Base-by-base conservation (phyloP, 1,139 yeast genomes). In the Protomyces pachydermus region DNA sequence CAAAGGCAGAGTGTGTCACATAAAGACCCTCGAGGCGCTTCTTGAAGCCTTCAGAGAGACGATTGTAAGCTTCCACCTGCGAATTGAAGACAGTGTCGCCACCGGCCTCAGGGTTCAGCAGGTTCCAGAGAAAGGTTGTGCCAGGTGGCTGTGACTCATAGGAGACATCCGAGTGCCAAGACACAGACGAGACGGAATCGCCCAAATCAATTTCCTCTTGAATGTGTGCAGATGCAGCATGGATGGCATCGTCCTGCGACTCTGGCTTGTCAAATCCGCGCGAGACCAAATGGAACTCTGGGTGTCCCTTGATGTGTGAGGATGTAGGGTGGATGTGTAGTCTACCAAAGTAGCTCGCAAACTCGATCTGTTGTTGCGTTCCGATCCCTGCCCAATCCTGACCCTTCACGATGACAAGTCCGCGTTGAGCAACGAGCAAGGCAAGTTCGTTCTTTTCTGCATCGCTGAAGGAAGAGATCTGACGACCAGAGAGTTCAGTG, bases 111-210 rank as follows among this genome's bases (percentile, higher is more conserved):
- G 87, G 84, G 48, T 80, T 82, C 66, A 77, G 83, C 66, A 80
- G 74, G 61, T 82, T 82, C 37, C 82, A 78, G 67, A 84, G 79
- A 67, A 83, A 78, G 1, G 87, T 84, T 54, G 80, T 73, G 23
- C 85, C 86, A 10, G 87, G 85, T n/a, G 88, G 85, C 71, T 84
- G 86, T 64, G 77, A 77, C 73, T 84, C 88, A 71, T 82, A 84
- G 38, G 84, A 77, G 50, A 82, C 82, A 71, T 84, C 88, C 8
- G 85, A 80, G 72, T 84, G 88, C 82, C 83, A 83, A 16, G 77
- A 76, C 12, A 76, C 80, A 72, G 71, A 82, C 2, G 74, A 64
- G 38, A 71, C 65, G 39, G 70, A 69, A 32, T 66, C 65, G 39
- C 68, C 56, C 54, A 71, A 68, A 58, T 69, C 71, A 35, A 68